phyloP scores from a whole-genome alignment of 2,329 filamentous ascomycete species.

The Orbilia brochopaga region DNA sequence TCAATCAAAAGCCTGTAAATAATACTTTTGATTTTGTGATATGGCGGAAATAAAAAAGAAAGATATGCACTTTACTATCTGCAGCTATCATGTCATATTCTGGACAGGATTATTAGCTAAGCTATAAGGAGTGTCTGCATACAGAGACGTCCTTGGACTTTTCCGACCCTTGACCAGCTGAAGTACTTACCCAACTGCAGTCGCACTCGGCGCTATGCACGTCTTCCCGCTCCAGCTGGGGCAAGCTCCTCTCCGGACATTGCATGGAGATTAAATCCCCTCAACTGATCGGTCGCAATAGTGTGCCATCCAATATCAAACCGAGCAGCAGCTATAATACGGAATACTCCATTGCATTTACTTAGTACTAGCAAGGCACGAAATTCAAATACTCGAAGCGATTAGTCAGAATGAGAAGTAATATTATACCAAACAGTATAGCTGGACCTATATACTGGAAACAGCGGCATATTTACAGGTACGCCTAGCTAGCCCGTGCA shows the following conservation, averaged over 20 bases:
- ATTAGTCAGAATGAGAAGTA: no score
- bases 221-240: conserved; percentile 13
- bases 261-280: no score
- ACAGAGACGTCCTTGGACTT: conserved; percentile 3
- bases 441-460: no score
- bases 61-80: neutral
- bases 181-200: conserved; percentile 9
- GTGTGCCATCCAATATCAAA: no score
- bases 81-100: neutral
- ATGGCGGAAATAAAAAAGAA: neutral
- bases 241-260: neutral
- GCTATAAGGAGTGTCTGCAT: neutral
- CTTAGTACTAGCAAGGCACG: no score
- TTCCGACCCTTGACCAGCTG: conserved; percentile 47
- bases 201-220: conserved; percentile 42
- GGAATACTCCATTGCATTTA: no score
- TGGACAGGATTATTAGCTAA: neutral
- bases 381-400: no score
- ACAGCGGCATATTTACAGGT: no score
- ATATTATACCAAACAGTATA: no score
- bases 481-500: no score
- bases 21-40: neutral
- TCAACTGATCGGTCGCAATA: no score
- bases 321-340: no score
- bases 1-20: neutral